Evolutionary conservation across 805 yeast genomes (phyloP), one percentile per base, ranked within the genome.

Genomic region (Candida coleopterorum): DNA sequence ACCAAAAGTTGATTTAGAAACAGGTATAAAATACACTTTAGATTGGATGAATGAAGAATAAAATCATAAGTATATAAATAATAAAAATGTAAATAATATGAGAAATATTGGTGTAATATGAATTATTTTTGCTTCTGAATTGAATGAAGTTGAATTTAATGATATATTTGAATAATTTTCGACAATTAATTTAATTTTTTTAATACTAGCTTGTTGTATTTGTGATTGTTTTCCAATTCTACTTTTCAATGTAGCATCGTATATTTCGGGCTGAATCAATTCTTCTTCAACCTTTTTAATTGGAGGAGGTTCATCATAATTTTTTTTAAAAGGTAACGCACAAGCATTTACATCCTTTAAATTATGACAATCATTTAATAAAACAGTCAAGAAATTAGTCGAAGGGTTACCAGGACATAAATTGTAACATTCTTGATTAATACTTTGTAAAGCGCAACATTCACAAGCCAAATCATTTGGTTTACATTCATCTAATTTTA

Each of bases 31-130:
- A 44, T 74, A 72, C 45, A 87, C 96, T 2, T 65, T 88, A 40
- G 85, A 79, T 37, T 88, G 96, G 94, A 81, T 89, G 83, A 81
- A 88, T 53, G 96, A 87, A 31, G 17, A 21, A 15, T 31, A 22
- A 17, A 18, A 9, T 30, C 9, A 30, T n/a, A 20, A 18, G 15
- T 20, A 30, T 5, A 29, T 10, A 3, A 30, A 15, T 6, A 30
- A 32, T 32, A 32, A 15, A 24, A 20, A 32, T 32, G 34, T 32
- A 24, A 32, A 32, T 32, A 32, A n/a, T 3, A 23, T 6, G n/a
- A 20, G 17, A 6, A 26, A 20, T 9, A 18, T 4, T 3, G 32
- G 24, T n/a, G 29, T 28, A 8, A 15, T 20, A 30, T 28, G 24
- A 32, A 29, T 25, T 4, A 10, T 24, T 24, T 12, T 24, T 5